Evolutionary conservation across 1,284 basidiomycete genomes (phyloP).

Genomic region (Xanthoconium separans): DNA sequence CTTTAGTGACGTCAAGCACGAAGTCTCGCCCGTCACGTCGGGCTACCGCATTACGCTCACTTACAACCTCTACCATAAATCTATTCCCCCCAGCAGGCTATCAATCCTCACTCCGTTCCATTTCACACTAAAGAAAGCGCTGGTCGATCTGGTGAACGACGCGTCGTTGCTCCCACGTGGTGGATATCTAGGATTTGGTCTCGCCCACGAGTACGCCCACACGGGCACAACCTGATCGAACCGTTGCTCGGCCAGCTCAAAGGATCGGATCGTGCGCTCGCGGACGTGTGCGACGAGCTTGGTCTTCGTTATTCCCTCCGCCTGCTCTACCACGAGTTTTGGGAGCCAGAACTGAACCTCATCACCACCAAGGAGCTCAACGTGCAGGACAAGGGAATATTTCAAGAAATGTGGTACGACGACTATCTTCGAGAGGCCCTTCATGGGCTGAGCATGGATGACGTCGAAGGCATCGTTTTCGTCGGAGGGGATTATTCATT

Average conservation of each 20-base stretch:
- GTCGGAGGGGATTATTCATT: background rate
- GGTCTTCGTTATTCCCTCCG: slow-evolving; percentile 1
- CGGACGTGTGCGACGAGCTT: slow-evolving; percentile 18
- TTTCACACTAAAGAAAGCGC: slow-evolving; percentile 8
- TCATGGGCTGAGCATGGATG: slow-evolving; percentile 16
- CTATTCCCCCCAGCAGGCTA: slow-evolving; percentile 4
- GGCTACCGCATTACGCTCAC: slow-evolving; percentile 25
- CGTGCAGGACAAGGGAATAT: no score
- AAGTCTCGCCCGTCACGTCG: slow-evolving; percentile 36
- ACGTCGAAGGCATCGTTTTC: slow-evolving; percentile 6
- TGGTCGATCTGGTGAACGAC: slow-evolving; percentile 37
- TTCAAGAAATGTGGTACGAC: no score
- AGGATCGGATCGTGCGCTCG: slow-evolving; percentile 38
- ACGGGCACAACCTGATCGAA: background rate
- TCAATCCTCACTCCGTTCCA: background rate
- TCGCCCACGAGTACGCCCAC: background rate
- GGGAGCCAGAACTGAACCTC: background rate
- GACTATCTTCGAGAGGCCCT: background rate
- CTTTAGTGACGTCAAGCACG: no score
- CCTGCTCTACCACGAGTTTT: slow-evolving; percentile 1
- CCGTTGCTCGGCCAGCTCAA: slow-evolving; percentile 7
- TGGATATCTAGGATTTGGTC: slow-evolving; percentile 11
- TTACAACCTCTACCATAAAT: slow-evolving; percentile 35
- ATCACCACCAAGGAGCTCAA: slow-evolving; percentile 21
- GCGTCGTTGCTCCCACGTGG: slow-evolving; percentile 6